Base-by-base conservation (phyloP, 306 rosid genomes). In the Senna siamea region DNA sequence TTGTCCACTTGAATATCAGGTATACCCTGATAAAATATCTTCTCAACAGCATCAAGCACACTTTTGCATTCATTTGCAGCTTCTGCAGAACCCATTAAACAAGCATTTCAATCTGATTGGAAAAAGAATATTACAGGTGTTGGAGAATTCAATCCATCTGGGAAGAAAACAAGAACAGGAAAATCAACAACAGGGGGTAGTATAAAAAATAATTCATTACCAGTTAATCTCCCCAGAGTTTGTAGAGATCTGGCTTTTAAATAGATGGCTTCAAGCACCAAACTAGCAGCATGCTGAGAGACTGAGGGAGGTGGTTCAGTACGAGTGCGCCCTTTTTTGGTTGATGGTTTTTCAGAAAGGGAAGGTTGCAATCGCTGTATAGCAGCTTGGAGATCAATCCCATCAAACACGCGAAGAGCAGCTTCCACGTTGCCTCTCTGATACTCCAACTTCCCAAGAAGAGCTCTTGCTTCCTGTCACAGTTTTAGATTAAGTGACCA, bases 371-470 rank as follows among this genome's bases (percentile, higher is more conserved):
- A 79, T 53, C 99, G 75, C 80, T 88, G 98, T 69, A 95, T 90
- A 38, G 99, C 98, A 72, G 97, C 93, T 75, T 89, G 97, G 63
- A 95, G 97, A 88, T 95, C 99, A 37, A 95, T 95, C 76, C 99
- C 99, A 62, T 92, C 99, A 64, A 95, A 95, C 74, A 95, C 99
- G 23, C 92, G 93, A 54, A 95, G 88, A 65, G 99, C 99, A 62
- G 93, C 93, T 87, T 95, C 99, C 6, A 95, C 86, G 66, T 95
- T 92, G 48, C 99, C 99, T 90, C 99, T 87, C 77, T 95, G 99
- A 80, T 95, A 95, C 88, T 95, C 99, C 74, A 95, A 87, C 89
- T 95, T 95, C 40, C 99, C 99, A 38, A 95, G 98, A 82, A 95
- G 99, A 70, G 99, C 91, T 81, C 99, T 87, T 82, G 99, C 99